Evolutionary conservation across 106 monocot genomes (phyloP).

Genomic region (Apostasia ramifera): DNA sequence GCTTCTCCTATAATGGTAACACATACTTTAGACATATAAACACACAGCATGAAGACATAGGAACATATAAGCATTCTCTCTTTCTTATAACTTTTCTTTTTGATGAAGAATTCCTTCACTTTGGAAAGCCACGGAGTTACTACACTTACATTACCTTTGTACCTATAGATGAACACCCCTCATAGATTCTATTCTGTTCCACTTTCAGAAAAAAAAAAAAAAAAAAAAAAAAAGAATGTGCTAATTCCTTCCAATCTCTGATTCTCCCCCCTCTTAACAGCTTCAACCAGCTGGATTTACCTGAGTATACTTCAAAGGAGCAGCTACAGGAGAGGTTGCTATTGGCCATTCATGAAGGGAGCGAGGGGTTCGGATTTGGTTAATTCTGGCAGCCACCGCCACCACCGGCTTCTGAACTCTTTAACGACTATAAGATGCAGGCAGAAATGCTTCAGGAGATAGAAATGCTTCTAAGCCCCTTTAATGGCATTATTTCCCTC

Average conservation of each 20-base stretch:
- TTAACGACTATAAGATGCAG: constrained; percentile 21
- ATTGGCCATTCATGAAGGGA: constrained; percentile 90
- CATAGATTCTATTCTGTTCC: not conserved
- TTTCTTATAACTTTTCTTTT: too few relatives aligned
- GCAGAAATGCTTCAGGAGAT: constrained; percentile 7
- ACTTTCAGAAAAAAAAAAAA: not conserved
- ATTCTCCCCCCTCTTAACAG: constrained; percentile 25
- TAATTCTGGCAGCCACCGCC: constrained; percentile 10
- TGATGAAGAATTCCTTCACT: too few relatives aligned
- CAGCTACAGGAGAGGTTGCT: constrained; percentile 80
- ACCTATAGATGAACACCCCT: too few relatives aligned
- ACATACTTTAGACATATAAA: too few relatives aligned
- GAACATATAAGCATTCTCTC: too few relatives aligned
- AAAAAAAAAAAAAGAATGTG: not conserved
- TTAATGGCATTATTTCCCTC: too few relatives aligned
- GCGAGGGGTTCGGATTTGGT: constrained; percentile 93
- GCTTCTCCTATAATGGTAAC: too few relatives aligned
- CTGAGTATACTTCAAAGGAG: constrained; percentile 91
- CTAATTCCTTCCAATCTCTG: not conserved
- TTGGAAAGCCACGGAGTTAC: too few relatives aligned
- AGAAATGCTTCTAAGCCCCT: too few relatives aligned
- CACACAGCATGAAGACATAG: too few relatives aligned
- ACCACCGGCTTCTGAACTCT: constrained; percentile 2
- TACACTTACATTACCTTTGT: too few relatives aligned
- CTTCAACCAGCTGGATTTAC: constrained; percentile 91